phyloP scores from a whole-genome alignment of 2,329 filamentous ascomycete genomes.

The Coniochaeta sp. region DNA sequence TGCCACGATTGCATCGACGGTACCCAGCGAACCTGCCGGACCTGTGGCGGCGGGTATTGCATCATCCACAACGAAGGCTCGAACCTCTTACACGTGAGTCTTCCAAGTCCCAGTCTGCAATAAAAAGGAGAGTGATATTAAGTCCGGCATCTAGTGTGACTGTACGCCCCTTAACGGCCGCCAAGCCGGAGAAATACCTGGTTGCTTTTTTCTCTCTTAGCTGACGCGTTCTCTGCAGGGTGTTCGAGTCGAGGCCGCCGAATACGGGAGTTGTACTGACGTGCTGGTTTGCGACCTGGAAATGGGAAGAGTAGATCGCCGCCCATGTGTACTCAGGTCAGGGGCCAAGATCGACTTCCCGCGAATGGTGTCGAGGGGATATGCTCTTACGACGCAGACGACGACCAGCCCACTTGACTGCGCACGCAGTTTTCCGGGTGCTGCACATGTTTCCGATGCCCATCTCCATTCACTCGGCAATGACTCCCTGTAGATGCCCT shows the following conservation, averaged over 20 bases:
- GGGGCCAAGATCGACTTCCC: no score
- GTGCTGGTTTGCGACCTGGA: no score
- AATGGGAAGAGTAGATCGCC: no score
- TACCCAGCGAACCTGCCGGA: slow-evolving; percentile 64
- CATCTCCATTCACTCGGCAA: not conserved
- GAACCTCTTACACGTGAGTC: slow-evolving; percentile 50
- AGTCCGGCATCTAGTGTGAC: slow-evolving; percentile 31
- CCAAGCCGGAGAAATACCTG: not conserved
- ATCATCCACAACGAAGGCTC: slow-evolving; percentile 77
- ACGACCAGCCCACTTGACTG: not conserved
- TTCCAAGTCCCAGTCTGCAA: not conserved
- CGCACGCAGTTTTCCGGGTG: not conserved
- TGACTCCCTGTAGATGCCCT: not conserved
- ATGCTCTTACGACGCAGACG: not conserved
- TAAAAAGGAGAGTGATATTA: no score
- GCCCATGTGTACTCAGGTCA: no score
- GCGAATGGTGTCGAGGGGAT: not conserved
- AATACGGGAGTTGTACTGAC: slow-evolving; percentile 14
- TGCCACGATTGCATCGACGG: slow-evolving; percentile 68
- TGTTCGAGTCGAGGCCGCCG: slow-evolving; percentile 26
- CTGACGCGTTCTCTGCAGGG: slow-evolving; percentile 21
- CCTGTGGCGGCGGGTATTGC: slow-evolving; percentile 76
- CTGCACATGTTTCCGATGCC: not conserved
- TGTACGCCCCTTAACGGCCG: slow-evolving; percentile 26
- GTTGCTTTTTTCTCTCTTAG: not conserved